Evolutionary conservation across 2,329 filamentous ascomycete genomes (phyloP).

Genomic region (Pseudocercospora cruenta): DNA sequence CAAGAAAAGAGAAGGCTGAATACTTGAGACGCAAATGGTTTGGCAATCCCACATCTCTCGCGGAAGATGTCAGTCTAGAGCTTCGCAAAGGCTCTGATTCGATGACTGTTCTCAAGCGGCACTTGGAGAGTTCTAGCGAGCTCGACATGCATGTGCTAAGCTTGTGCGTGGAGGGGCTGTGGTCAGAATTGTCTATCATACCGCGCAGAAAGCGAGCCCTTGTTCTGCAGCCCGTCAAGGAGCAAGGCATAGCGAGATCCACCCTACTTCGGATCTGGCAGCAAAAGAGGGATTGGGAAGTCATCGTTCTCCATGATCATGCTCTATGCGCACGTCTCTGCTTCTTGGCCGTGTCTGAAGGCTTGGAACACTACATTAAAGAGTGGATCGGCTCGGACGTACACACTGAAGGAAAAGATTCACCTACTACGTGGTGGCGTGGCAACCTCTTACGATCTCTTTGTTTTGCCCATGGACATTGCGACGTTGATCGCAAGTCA

Average conservation of each 20-base stretch:
- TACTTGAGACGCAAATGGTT: neutral
- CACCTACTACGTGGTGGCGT: neutral
- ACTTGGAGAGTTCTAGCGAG: neutral
- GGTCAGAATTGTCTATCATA: neutral
- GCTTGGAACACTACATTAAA: neutral
- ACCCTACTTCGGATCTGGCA: neutral
- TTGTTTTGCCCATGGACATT: neutral
- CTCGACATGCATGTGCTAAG: neutral
- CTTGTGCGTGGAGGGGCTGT: neutral
- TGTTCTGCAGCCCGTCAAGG: neutral
- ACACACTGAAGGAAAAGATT: neutral
- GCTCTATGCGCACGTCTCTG: neutral
- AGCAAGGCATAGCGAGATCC: neutral
- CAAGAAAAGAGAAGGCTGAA: neutral
- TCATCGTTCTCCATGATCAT: neutral
- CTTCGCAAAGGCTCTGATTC: neutral
- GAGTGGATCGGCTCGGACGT: neutral
- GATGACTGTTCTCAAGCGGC: neutral
- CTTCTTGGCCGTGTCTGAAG: neutral
- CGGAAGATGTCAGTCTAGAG: neutral
- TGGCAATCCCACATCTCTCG: neutral
- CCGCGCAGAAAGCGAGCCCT: neutral
- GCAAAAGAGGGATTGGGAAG: neutral
- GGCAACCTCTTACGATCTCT: neutral
- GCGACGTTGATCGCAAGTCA: no score